These are phyloP conservation scores for Penicillium pancosmium DNA, from an alignment of 495 filamentous ascomycete species.

Conservation along the genomic window DNA sequence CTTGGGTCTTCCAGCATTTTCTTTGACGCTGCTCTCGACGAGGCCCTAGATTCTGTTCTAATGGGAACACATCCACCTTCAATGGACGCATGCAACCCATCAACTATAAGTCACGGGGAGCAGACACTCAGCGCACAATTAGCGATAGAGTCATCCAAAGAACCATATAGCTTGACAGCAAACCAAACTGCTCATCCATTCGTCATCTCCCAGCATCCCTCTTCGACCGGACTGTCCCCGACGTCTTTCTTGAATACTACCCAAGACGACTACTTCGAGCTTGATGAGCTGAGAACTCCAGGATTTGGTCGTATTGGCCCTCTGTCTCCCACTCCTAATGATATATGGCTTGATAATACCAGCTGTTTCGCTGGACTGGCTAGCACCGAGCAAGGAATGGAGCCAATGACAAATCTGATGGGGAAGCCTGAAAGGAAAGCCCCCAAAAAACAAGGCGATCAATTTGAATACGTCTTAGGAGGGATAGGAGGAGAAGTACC, in stretches of 20 bases:
- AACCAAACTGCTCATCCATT: background rate
- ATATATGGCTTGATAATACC: background rate
- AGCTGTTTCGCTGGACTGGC: background rate
- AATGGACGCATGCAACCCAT: background rate
- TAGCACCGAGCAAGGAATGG: no score
- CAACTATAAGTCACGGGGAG: background rate
- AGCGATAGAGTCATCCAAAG: background rate
- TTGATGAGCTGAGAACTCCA: background rate
- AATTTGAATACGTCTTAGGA: constrained; percentile 3
- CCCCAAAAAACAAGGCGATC: background rate
- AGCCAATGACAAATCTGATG: background rate
- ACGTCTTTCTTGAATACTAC: background rate
- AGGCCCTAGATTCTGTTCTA: background rate
- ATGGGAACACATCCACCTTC: background rate
- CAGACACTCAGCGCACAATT: background rate
- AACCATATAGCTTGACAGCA: background rate
- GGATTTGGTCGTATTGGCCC: background rate
- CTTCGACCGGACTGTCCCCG: background rate
- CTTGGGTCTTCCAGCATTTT: background rate
- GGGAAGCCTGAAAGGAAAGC: background rate
- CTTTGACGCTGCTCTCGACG: background rate
- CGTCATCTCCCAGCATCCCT: background rate
- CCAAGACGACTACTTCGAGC: background rate
- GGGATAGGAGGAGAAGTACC: constrained; percentile 9
- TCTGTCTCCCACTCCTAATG: background rate